These are phyloP conservation scores for Trichocladium uniseriatum DNA, from an alignment of 495 filamentous ascomycete species.

Conservation along the genomic window DNA sequence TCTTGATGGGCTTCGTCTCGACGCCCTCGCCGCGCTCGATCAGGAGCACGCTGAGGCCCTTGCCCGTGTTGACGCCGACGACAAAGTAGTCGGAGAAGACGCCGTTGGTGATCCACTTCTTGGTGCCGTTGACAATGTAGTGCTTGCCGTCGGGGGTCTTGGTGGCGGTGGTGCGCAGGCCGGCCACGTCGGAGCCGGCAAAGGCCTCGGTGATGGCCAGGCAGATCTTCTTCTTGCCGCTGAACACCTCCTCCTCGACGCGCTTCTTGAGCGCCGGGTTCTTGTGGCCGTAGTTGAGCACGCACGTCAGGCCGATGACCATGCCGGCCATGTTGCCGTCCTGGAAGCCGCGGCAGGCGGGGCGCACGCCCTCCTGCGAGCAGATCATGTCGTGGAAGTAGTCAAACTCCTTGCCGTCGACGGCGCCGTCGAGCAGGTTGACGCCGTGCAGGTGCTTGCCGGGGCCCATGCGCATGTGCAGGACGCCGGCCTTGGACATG, in stretches of 20 bases:
- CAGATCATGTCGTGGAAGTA: constrained; percentile 79
- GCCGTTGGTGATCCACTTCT: constrained; percentile 94
- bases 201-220: constrained; percentile 86
- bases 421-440: constrained; percentile 56
- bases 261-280: constrained; percentile 56
- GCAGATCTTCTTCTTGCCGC: constrained; percentile 78
- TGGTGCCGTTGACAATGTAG: constrained; percentile 82
- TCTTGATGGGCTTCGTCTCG: constrained; percentile 78
- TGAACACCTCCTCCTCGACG: constrained; percentile 62
- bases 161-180: constrained; percentile 68
- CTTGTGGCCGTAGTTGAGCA: constrained; percentile 66
- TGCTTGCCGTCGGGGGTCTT: constrained; percentile 76
- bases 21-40: constrained; percentile 60
- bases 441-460: constrained; percentile 72
- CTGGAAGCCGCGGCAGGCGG: constrained; percentile 59
- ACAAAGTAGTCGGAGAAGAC: constrained; percentile 80
- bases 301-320: constrained; percentile 72
- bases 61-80: constrained; percentile 68
- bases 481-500: constrained; percentile 63
- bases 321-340: constrained; percentile 64
- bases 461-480: constrained; percentile 77
- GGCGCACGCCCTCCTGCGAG: constrained; percentile 61
- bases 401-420: constrained; percentile 74
- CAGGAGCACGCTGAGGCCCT: constrained; percentile 71
- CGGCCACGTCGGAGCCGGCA: constrained; percentile 78